These are phyloP conservation scores for Trichosporon sp. DNA, from an alignment of 1,284 basidiomycete species.

Conservation along the genomic window DNA sequence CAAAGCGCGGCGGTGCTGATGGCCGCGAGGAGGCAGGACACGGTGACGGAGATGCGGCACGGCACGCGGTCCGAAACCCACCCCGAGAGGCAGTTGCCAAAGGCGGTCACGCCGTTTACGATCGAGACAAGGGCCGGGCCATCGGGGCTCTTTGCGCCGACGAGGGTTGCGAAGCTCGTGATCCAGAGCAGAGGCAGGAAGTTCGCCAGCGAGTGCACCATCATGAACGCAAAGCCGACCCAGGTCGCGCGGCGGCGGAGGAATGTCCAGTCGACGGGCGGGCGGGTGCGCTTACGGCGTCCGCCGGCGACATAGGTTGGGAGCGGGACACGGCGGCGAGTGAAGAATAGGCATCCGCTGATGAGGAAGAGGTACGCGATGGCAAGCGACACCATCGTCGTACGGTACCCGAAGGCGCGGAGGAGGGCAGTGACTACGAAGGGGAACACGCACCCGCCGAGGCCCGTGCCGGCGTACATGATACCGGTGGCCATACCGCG, in stretches of 20 bases:
- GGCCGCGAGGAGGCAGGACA: conserved; percentile 37
- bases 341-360: conserved; percentile 32
- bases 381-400: conserved; percentile 41
- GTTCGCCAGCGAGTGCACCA: conserved; percentile 43
- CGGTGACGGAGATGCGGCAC: conserved; percentile 30
- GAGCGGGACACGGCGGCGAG: conserved; percentile 41
- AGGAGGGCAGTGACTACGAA: conserved; percentile 43
- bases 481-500: conserved; percentile 46
- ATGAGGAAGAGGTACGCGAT: conserved; percentile 33
- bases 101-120: conserved; percentile 41
- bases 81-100: conserved; percentile 30
- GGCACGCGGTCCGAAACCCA: conserved; percentile 41
- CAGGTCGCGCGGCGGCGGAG: conserved; percentile 27
- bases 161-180: conserved; percentile 37
- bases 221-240: conserved; percentile 30
- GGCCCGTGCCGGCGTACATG: conserved; percentile 45
- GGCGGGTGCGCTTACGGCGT: conserved; percentile 1
- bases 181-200: conserved; percentile 45
- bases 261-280: conserved; percentile 26
- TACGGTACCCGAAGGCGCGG: conserved; percentile 40
- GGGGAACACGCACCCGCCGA: conserved; percentile 45
- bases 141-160: conserved; percentile 33
- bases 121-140: conserved; percentile 44
- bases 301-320: neutral
- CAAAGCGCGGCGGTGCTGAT: conserved; percentile 44